These are phyloP conservation scores for Ocimum tenuiflorum DNA, from an alignment of 257 asterid genomes.

Conservation along the genomic window DNA sequence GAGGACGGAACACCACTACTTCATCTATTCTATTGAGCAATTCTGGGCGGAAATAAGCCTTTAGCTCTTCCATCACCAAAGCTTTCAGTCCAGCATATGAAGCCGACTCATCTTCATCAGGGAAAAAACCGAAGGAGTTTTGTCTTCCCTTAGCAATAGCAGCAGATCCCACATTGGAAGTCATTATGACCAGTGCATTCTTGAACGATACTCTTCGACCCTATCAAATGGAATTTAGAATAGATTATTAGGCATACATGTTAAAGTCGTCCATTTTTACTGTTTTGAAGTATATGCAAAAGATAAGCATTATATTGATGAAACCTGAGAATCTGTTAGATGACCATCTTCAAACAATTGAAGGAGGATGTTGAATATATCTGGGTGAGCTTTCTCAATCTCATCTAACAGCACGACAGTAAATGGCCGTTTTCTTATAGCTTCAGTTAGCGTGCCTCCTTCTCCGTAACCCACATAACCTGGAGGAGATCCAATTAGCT, in stretches of 20 bases:
- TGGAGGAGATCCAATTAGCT: conserved; percentile 98
- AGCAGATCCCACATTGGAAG: conserved; percentile 85
- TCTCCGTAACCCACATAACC: conserved; percentile 95
- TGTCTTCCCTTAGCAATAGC: conserved; percentile 79
- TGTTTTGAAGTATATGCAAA: conserved; percentile 1
- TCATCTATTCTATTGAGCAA: conserved; percentile 90
- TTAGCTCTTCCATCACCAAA: conserved; percentile 81
- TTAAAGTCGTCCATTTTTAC: neutral
- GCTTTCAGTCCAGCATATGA: conserved; percentile 85
- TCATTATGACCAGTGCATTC: conserved; percentile 86
- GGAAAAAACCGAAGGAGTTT: conserved; percentile 62
- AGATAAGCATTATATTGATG: neutral
- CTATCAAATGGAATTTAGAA: conserved; percentile 30
- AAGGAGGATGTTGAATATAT: conserved; percentile 86
- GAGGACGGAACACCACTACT: conserved; percentile 90
- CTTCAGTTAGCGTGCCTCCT: conserved; percentile 94
- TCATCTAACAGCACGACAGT: conserved; percentile 91
- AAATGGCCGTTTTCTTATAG: conserved; percentile 83
- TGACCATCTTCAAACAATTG: conserved; percentile 97
- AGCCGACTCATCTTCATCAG: conserved; percentile 45
- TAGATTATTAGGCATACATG: neutral
- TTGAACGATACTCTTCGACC: conserved; percentile 96
- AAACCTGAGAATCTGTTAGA: conserved; percentile 96
- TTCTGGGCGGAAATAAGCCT: conserved; percentile 92
- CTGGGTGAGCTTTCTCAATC: conserved; percentile 97